Base-by-base conservation (phyloP, 1,139 yeast species). In the Saccharomycopsis hybrid region DNA sequence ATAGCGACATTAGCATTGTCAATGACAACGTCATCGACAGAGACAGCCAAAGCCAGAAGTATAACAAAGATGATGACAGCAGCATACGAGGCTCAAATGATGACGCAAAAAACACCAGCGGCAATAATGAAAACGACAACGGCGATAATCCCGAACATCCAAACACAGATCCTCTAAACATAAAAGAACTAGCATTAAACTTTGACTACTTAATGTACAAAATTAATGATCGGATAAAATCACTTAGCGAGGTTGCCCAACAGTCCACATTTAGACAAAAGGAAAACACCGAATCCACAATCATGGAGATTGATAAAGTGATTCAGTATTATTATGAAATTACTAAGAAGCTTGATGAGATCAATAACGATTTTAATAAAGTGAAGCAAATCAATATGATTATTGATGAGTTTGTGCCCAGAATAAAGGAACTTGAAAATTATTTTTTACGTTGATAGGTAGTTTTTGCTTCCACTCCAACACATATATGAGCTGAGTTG, bases 321-420 rank as follows among this genome's bases (percentile, higher is more conserved):
- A 67, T 84, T 44, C 61, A 61, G 1, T 64, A 65, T 8, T 70
- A 79, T 2, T 74, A 74, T 41, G 52, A 54, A 1, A 54, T 85
- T 13, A 55, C 82, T 25, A 58, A 59, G 4, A 66, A 74, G 41
- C 83, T 90, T 57, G 74, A 75, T 41, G 74, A 72, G 13, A 59
- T 86, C 27, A 86, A 84, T 57, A 60, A 65, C 53, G 85, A 84
- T 56, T 80, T 85, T 54, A 70, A 77, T 61, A 85, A 83, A 64
- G 61, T 87, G 50, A 82, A 82, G 54, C 95, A 85, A 60, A 70
- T 87, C 46, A 71, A 70, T 39, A 58, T 65, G 49, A 81, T 84
- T 41, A 71, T 68, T 5, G 55, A 57, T 18, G 78, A 72, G 46
- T 75, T 74, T 56, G 62, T 61, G 27, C 54, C 53, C 2, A 60